Percentiles rank a stretch among this genome's conserved stretches.
Conservation (phyloP, 2,329 filamentous ascomycete species). For the Niveomyces coronatus region DNA sequence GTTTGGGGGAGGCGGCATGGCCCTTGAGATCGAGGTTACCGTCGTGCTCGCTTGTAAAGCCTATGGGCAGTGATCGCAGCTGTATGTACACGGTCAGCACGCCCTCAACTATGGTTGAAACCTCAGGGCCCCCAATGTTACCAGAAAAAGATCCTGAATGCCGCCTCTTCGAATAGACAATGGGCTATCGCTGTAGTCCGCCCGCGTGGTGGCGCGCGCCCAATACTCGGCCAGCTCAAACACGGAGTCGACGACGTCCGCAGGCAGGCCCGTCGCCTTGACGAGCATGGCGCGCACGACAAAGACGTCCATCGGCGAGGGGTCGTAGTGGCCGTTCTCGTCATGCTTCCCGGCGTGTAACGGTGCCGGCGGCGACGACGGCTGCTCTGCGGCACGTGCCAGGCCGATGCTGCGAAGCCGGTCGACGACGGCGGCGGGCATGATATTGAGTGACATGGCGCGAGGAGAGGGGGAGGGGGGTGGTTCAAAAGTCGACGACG, state of each 20-base stretch:
- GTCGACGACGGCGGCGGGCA: conserved; percentile 5
- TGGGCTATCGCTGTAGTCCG: conserved; percentile 19
- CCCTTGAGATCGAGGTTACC: conserved; percentile 6
- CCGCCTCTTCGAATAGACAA: neutral
- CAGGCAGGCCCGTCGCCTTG: conserved; percentile 34
- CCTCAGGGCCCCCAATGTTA: too few species aligned
- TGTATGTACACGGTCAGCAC: too few species aligned
- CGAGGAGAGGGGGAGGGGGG: too few species aligned
- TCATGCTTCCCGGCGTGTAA: neutral
- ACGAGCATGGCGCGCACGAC: conserved; percentile 38
- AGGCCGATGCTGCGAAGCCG: neutral
- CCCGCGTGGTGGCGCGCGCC: conserved; percentile 35
- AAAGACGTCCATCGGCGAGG: conserved; percentile 38
- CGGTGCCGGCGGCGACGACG: neutral
- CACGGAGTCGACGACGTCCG: conserved; percentile 45
- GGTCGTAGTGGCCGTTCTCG: conserved; percentile 17
- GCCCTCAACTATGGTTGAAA: too few species aligned
- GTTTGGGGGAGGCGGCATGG: conserved; percentile 1
- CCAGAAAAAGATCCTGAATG: conserved; percentile 21
- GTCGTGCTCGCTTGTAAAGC: conserved; percentile 21
- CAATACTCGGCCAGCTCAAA: conserved; percentile 54
- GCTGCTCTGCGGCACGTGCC: neutral
- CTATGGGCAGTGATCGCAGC: conserved; percentile 29
- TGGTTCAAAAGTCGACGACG: too few species aligned
- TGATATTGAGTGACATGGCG: conserved; percentile 7